Evolutionary conservation across 2,329 filamentous ascomycete species (phyloP).

Genomic region (Penicillium brevicompactum): DNA sequence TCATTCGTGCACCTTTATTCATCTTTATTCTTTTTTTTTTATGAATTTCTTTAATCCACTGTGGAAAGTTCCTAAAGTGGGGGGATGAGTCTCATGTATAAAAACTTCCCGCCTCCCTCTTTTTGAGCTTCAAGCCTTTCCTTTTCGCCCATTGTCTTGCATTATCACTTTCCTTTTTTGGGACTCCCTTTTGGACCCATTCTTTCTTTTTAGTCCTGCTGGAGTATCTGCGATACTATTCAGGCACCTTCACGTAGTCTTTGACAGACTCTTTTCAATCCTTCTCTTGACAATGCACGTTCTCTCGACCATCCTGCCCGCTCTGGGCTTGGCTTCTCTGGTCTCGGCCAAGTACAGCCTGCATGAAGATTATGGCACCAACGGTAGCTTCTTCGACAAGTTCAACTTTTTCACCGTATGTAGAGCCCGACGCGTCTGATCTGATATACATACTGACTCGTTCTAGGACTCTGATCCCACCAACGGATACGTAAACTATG

Average conservation of each 20-base stretch:
- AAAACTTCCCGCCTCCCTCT: background rate
- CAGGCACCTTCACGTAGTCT: conserved; percentile 8
- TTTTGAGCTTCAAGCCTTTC: conserved; percentile 13
- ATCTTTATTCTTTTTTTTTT: conserved; percentile 9
- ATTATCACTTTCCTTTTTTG: conserved; percentile 15
- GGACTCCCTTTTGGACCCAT: conserved; percentile 6
- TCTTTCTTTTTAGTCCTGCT: conserved; percentile 11
- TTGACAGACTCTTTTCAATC: conserved; percentile 17
- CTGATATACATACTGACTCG: conserved; percentile 1
- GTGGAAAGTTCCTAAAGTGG: background rate
- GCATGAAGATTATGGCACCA: conserved; percentile 50
- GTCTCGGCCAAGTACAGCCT: conserved; percentile 44
- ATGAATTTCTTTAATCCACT: background rate
- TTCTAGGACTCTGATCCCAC: conserved; percentile 64
- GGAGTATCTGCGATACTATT: conserved; percentile 4
- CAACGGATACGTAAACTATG: conserved; percentile 72
- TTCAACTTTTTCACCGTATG: conserved; percentile 56
- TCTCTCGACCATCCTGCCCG: conserved; percentile 29
- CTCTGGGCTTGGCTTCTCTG: conserved; percentile 31
- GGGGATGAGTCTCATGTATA: conserved; percentile 1
- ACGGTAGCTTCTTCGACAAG: conserved; percentile 52
- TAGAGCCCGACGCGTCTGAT: background rate
- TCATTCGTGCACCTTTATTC: conserved; percentile 4
- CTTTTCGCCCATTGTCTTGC: conserved; percentile 17
- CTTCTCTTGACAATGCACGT: conserved; percentile 28